phyloP scores from a whole-genome alignment of 192 early-diverging fungal genomes.

The Backusella tarrabulga region DNA sequence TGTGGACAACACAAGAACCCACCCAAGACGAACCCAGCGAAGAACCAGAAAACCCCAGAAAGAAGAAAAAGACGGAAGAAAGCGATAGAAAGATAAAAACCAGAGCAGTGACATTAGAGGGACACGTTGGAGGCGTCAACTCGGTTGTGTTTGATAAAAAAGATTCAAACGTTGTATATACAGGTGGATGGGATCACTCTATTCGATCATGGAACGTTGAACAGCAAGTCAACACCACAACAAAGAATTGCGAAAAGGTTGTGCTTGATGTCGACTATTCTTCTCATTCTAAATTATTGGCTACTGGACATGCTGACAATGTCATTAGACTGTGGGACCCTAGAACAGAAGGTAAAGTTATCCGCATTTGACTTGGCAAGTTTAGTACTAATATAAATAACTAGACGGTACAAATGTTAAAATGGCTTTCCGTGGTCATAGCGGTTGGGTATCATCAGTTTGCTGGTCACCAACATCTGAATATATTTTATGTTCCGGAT shows the following conservation, averaged over 20 bases:
- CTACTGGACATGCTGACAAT: constrained; percentile 86
- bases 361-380: too few species aligned
- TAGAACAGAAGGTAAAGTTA: constrained; percentile 56
- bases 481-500: constrained; percentile 77
- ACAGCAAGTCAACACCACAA: constrained; percentile 64
- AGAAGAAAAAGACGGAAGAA: constrained; percentile 53
- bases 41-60: constrained; percentile 26
- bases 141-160: constrained; percentile 67
- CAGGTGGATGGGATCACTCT: constrained; percentile 93
- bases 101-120: constrained; percentile 46
- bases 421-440: constrained; percentile 73
- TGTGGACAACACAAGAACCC: constrained; percentile 72
- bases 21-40: constrained; percentile 43
- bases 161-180: constrained; percentile 67
- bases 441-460: constrained; percentile 82
- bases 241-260: constrained; percentile 90
- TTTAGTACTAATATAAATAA: not conserved
- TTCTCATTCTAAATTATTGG: constrained; percentile 63
- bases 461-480: constrained; percentile 78
- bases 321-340: constrained; percentile 90
- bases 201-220: constrained; percentile 90
- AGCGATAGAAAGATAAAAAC: constrained; percentile 44
- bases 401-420: constrained; percentile 75
- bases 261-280: constrained; percentile 78
- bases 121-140: constrained; percentile 79